A percentile compares a stretch with the other conserved stretches of the same genome.
Evolutionary conservation across 192 early-diverging fungal genomes (phyloP).

Genomic region (Dissophora ornata): DNA sequence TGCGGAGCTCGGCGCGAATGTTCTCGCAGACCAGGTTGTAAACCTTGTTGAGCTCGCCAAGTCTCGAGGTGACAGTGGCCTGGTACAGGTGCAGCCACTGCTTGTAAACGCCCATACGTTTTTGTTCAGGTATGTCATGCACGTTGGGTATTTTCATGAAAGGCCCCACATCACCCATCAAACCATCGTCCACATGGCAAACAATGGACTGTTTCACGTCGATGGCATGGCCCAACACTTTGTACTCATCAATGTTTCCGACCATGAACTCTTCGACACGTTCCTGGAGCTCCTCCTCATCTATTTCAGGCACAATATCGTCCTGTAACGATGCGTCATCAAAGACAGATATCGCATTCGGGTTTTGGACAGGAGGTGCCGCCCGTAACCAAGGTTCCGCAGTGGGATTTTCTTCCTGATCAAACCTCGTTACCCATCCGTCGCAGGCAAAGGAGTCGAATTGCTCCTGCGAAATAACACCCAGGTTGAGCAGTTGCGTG

Average conservation of each 20-base stretch:
- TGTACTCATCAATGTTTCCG: slow-evolving; percentile 31
- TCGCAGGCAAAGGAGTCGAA: slow-evolving; percentile 53
- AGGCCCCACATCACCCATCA: slow-evolving; percentile 19
- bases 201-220: slow-evolving; percentile 43
- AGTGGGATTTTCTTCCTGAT: slow-evolving; percentile 35
- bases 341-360: slow-evolving; percentile 43
- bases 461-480: slow-evolving; percentile 47
- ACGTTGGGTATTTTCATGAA: slow-evolving; percentile 29
- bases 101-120: slow-evolving; percentile 50
- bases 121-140: slow-evolving; percentile 38
- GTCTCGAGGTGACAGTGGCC: background rate
- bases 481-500: slow-evolving; percentile 36
- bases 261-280: slow-evolving; percentile 56
- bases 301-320: slow-evolving; percentile 58
- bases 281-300: slow-evolving; percentile 61
- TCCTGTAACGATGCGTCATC: slow-evolving; percentile 43
- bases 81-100: slow-evolving; percentile 40
- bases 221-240: slow-evolving; percentile 12
- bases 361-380: slow-evolving; percentile 34
- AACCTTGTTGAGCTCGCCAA: slow-evolving; percentile 18
- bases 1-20: slow-evolving; percentile 26
- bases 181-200: slow-evolving; percentile 18
- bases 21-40: slow-evolving; percentile 39
- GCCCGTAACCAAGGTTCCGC: slow-evolving; percentile 28
- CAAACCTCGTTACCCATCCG: slow-evolving; percentile 46